phyloP scores from a whole-genome alignment of 805 yeast genomes.

The Myxozyma neglecta region DNA sequence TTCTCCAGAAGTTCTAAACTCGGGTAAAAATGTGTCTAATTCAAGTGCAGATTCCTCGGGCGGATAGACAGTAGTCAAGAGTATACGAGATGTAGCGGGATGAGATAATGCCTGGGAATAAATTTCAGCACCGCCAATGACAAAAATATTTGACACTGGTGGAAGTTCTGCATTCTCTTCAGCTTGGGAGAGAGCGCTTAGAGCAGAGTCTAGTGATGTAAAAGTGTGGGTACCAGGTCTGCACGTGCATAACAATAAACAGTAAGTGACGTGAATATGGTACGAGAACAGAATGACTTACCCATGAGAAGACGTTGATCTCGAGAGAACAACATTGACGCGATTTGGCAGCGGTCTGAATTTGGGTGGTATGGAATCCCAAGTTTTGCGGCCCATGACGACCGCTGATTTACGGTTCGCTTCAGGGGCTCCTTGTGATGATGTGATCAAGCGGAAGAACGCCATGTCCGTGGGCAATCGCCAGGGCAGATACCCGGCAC shows the following conservation, averaged over 20 bases:
- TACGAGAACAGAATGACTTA: background rate
- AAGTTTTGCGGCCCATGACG: slow-evolving; percentile 93
- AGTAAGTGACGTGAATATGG: background rate
- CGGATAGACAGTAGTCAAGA: slow-evolving; percentile 26
- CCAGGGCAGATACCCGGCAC: slow-evolving; percentile 85
- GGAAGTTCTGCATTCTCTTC: slow-evolving; percentile 2
- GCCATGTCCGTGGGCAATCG: slow-evolving; percentile 77
- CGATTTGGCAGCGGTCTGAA: slow-evolving; percentile 82
- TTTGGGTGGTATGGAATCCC: slow-evolving; percentile 86
- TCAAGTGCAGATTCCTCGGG: slow-evolving; percentile 39
- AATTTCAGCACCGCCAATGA: slow-evolving; percentile 92
- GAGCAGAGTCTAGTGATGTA: slow-evolving; percentile 14
- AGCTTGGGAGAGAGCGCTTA: slow-evolving; percentile 5
- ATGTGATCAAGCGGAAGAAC: slow-evolving; percentile 76
- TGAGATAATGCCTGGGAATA: slow-evolving; percentile 59
- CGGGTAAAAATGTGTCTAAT: slow-evolving; percentile 63
- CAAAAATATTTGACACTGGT: slow-evolving; percentile 48
- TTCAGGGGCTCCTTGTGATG: slow-evolving; percentile 41
- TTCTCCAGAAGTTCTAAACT: slow-evolving; percentile 43
- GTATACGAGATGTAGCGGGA: slow-evolving; percentile 52
- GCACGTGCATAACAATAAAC: background rate
- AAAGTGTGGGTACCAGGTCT: slow-evolving; percentile 16
- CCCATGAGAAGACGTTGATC: slow-evolving; percentile 39
- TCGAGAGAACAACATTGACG: slow-evolving; percentile 71
- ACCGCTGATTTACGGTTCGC: slow-evolving; percentile 61